Conservation (phyloP, 2,329 filamentous ascomycete species). For the Apiospora pterosperma region DNA sequence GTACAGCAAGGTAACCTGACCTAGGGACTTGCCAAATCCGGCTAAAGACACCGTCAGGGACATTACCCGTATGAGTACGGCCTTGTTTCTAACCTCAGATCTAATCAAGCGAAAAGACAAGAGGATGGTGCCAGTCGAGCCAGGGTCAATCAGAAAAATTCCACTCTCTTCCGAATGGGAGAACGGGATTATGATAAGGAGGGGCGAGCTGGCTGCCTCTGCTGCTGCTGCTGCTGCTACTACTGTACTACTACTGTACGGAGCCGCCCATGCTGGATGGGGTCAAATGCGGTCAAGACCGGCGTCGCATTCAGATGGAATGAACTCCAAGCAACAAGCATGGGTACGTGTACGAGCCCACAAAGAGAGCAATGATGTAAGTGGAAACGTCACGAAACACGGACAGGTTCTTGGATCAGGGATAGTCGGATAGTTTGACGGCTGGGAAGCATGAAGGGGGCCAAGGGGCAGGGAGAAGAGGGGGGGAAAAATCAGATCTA, state of each 20-base stretch:
- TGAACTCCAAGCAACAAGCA: not conserved
- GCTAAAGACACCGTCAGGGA: not conserved
- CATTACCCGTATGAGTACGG: too few relatives aligned
- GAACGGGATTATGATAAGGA: too few relatives aligned
- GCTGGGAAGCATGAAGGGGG: not conserved
- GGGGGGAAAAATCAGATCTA: slow-evolving; percentile 6
- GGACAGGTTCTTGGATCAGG: not conserved
- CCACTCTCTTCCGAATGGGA: not conserved
- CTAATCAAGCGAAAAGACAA: not conserved
- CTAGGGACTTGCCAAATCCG: not conserved
- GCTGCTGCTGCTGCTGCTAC: too few relatives aligned
- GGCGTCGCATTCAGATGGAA: not conserved
- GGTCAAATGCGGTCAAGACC: not conserved
- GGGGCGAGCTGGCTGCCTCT: not conserved
- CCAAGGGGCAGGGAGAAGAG: not conserved
- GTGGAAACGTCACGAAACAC: not conserved
- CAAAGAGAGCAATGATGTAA: not conserved
- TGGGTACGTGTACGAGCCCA: not conserved
- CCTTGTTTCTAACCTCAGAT: not conserved
- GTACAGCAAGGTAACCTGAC: not conserved
- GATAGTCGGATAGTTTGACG: not conserved
- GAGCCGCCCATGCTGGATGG: not conserved
- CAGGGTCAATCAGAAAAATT: not conserved
- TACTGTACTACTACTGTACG: not conserved
- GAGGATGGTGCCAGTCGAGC: not conserved